Percentiles rank a stretch among this genome's conserved stretches.
phyloP scores from a whole-genome alignment of 2,329 filamentous ascomycete genomes.

The Diplodia mutila region DNA sequence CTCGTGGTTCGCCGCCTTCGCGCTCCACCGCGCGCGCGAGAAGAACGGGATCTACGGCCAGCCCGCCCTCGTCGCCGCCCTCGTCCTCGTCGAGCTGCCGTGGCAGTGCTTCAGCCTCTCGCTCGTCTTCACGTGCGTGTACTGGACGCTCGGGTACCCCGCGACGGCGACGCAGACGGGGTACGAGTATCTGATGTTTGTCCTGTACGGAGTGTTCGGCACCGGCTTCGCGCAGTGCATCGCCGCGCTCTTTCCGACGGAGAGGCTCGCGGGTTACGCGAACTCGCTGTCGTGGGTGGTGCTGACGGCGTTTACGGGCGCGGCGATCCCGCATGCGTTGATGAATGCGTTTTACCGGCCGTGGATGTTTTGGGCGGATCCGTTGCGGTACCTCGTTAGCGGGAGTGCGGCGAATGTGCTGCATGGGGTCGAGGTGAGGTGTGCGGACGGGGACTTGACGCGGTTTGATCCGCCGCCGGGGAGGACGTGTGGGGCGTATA shows the following conservation, averaged over 20 bases:
- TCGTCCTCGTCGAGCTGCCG: constrained; percentile 71
- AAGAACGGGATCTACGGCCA: constrained; percentile 80
- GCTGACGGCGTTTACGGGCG: constrained; percentile 73
- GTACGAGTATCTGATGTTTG: constrained; percentile 61
- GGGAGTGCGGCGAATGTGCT: constrained; percentile 62
- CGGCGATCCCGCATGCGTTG: constrained; percentile 67
- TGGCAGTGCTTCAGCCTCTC: constrained; percentile 68
- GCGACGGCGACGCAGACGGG: constrained; percentile 35
- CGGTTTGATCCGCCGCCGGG: constrained; percentile 63
- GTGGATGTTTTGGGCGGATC: constrained; percentile 60
- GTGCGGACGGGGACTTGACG: constrained; percentile 61
- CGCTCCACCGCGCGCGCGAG: constrained; percentile 72
- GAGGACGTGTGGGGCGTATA: constrained; percentile 64
- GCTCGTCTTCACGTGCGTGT: constrained; percentile 61
- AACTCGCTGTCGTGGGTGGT: constrained; percentile 72
- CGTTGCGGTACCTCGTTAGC: constrained; percentile 69
- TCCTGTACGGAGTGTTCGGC: constrained; percentile 69
- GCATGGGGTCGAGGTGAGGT: constrained; percentile 60
- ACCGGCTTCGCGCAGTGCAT: constrained; percentile 69
- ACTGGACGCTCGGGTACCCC: constrained; percentile 45
- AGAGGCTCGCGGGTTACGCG: constrained; percentile 67
- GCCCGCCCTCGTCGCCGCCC: constrained; percentile 68
- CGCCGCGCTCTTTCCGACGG: constrained; percentile 67
- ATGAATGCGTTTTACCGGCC: constrained; percentile 68
- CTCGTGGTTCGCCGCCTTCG: constrained; percentile 66